Evolutionary conservation across 805 yeast genomes (phyloP).

Genomic region (Candida verbasci): DNA sequence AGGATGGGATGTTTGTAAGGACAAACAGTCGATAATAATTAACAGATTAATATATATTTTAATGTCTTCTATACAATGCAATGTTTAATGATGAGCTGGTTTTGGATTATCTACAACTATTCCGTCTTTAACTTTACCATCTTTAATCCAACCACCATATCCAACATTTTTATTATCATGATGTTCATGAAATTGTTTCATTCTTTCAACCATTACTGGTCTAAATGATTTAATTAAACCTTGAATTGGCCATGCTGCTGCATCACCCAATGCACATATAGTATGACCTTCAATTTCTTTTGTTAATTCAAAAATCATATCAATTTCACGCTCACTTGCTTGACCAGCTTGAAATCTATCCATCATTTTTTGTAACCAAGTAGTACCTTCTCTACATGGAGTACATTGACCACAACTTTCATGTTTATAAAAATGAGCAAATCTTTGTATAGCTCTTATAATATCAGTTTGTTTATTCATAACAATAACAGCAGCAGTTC

Average conservation of each 20-base stretch:
- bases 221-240: constrained; percentile 82
- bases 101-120: constrained; percentile 56
- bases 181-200: constrained; percentile 52
- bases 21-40: too few species aligned
- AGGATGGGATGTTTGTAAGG: too few species aligned
- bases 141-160: constrained; percentile 77
- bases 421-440: constrained; percentile 81
- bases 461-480: constrained; percentile 85
- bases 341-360: constrained; percentile 75
- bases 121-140: constrained; percentile 59
- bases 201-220: constrained; percentile 76
- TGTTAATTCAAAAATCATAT: constrained; percentile 77
- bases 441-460: constrained; percentile 80
- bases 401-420: constrained; percentile 95
- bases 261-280: constrained; percentile 89
- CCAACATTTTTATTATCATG: constrained; percentile 44
- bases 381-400: constrained; percentile 91
- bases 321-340: constrained; percentile 77
- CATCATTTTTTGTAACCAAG: constrained; percentile 83
- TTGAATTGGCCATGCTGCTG: constrained; percentile 92
- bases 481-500: constrained; percentile 91
- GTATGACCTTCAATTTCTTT: constrained; percentile 90
- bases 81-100: constrained; percentile 37
- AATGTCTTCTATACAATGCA: not conserved
- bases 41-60: too few species aligned